phyloP scores from a whole-genome alignment of 1,139 yeast genomes.

The Yamadazyma kanchanaburiensis region DNA sequence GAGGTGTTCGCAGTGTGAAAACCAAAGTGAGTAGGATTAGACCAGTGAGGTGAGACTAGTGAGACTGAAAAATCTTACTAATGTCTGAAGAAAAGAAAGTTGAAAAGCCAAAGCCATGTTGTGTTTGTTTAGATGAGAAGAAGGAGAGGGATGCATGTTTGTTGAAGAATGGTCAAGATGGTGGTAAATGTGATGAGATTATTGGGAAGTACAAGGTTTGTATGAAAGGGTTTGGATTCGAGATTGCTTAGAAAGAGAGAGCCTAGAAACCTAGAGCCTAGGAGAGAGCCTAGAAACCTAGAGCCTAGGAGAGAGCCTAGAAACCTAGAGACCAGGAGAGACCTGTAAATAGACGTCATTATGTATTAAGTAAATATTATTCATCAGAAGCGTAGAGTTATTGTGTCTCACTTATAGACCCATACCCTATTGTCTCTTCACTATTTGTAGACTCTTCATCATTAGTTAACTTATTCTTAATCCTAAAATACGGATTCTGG shows the following conservation, averaged over 20 bases:
- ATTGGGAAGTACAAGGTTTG: conserved; percentile 74
- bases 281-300: not conserved
- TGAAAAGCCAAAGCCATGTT: conserved; percentile 91
- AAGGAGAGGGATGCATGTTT: conserved; percentile 83
- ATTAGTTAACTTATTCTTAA: conserved; percentile 10
- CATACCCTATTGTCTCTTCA: not conserved
- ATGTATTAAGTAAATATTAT: no score
- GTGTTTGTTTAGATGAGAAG: conserved; percentile 90
- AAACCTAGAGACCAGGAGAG: not conserved
- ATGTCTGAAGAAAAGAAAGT: no score
- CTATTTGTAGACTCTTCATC: conserved; percentile 1
- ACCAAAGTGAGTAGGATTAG: no score
- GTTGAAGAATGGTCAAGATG: conserved; percentile 76
- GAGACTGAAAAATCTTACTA: conserved; percentile 2
- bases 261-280: not conserved
- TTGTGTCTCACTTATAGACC: not conserved
- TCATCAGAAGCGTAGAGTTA: conserved; percentile 8
- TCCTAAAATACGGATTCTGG: conserved; percentile 42
- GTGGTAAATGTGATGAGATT: conserved; percentile 74
- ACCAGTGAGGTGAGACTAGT: no score
- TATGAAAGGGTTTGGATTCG: conserved; percentile 91
- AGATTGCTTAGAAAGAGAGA: conserved; percentile 18
- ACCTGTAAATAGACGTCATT: no score
- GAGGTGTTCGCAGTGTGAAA: no score
- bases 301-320: not conserved